Evolutionary conservation across 2,329 filamentous ascomycete genomes (phyloP), one percentile per base, ranked within the genome.

Genomic region (Zymoseptoria tritici): DNA sequence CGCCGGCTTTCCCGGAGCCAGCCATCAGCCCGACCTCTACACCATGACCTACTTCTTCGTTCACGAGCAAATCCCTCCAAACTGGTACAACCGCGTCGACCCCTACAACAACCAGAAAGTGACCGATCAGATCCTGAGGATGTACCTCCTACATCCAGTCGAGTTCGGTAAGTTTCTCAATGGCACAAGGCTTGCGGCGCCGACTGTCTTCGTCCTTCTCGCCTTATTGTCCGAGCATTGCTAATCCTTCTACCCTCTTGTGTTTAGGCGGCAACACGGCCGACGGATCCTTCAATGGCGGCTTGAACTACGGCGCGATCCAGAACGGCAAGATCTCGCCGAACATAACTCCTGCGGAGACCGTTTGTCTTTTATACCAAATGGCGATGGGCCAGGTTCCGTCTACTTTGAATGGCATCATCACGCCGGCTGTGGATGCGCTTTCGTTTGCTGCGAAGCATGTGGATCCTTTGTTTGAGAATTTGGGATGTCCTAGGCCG

Each of bases 321-420:
- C 49, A 68, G 61, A 68, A 78, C 55, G 76, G 77, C 11, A 74
- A 70, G 52, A 61, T 78, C 11, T 60, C 65, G 4, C 61, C 66
- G 24, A 61, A 57, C 31, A 64, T 72, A 9, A 69, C 63, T 7
- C 58, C 70, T 1, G 59, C 58, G 2, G 70, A 72, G 29, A 62
- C 74, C 1, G 31, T 70, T 8, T 80, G 78, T 60, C 63, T 79
- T 63, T 59, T 79, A n/a, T 80, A 79, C 65, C 77, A 79, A 67
- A 64, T 79, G 7, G 72, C 66, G 1, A 75, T 74, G 1, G 67
- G 72, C 42, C 60, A 59, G 3, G 65, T 79, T 0, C 78, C 78
- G 2, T 70, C 66, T 2, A 72, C 60, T 20, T 60, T 75, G 24
- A 76, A 76, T 58, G 67, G 72, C n/a, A 52, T 77, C 6, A 60